Evolutionary conservation across 176 grass and related monocot species (phyloP).

Genomic region (Cocos nucifera): DNA sequence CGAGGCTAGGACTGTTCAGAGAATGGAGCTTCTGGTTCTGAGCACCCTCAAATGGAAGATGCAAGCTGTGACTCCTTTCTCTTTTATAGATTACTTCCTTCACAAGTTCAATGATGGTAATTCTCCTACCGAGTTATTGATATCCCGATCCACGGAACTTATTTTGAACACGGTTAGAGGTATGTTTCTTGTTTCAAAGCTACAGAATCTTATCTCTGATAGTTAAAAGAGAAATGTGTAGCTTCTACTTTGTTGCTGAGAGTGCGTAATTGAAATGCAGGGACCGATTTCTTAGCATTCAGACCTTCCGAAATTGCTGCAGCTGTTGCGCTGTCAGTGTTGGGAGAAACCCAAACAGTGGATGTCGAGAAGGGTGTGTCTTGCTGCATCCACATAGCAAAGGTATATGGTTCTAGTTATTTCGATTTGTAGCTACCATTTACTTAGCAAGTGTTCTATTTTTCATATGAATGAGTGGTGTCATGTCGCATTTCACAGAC

Average conservation of each 20-base stretch:
- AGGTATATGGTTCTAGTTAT: conserved; percentile 40
- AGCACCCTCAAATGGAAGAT: conserved; percentile 79
- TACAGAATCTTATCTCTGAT: conserved; percentile 2
- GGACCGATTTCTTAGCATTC: conserved; percentile 64
- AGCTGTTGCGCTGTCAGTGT: conserved; percentile 44
- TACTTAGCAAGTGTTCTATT: background rate
- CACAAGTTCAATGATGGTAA: conserved; percentile 56
- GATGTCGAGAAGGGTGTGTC: conserved; percentile 46
- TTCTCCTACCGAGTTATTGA: conserved; percentile 36
- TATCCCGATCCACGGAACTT: conserved; percentile 54
- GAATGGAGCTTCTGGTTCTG: conserved; percentile 85
- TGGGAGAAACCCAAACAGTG: conserved; percentile 43
- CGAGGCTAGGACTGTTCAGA: conserved; percentile 66
- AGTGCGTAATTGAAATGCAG: conserved; percentile 33
- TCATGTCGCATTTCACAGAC: too few species aligned
- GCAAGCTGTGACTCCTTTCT: conserved; percentile 80
- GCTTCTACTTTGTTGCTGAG: conserved; percentile 20
- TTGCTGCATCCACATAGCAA: conserved; percentile 47
- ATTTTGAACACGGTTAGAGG: conserved; percentile 66
- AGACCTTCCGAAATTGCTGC: conserved; percentile 88
- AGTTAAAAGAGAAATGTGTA: background rate
- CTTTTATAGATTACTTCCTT: conserved; percentile 90
- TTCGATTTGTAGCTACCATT: background rate
- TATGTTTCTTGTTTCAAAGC: conserved; percentile 16
- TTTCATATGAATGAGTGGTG: background rate